Base-by-base conservation (phyloP, 805 yeast species). In the Cyberlindnera saturnus region DNA sequence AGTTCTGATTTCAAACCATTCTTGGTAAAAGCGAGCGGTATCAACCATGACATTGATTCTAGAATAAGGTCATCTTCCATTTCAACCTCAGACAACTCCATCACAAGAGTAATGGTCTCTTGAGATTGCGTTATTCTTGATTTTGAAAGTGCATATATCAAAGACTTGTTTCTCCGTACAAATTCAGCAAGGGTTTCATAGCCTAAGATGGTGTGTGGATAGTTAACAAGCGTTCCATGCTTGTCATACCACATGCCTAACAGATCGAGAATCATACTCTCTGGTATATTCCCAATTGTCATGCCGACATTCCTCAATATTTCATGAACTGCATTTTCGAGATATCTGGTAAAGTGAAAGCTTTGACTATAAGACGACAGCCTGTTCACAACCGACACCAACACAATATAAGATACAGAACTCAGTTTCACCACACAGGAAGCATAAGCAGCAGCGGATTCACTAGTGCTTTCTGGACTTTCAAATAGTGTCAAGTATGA, bases 11-110 rank as follows among this genome's bases (percentile, higher is more conserved):
- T 53, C 1, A 57, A 39, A 0, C 79, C 78, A 30, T 56, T 57
- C 13, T 56, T 58, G 0, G 74, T 58, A 47, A 63, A 75, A 0
- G 77, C 60, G 17, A 77, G 49, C 0, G 82, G 69, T 1, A 79
- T 59, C 0, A 68, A 50, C n/a, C 62, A 42, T 0, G 75, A 59
- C 6, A 73, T 42, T 26, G 72, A 56, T 10, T 66, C 68, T 5
- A 50, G 45, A 8, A 64, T 47, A 9, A 71, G 30, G 11, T 60
- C 53, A 16, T 39, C 36, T 11, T 43, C 50, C 3, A n/a, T 11
- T 11, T 44, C 48, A 7, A 20, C 16, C 4, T 19, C 33, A 2
- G 39, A 15, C 10, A 31, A 9, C 2, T 32, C 26, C 26, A 44
- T 14, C 7, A 49, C 18, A 5, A 36, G 16, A 4, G 33, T 18